Conservation (phyloP, 2,329 filamentous ascomycete species). For the Paecilomyces sp. region DNA sequence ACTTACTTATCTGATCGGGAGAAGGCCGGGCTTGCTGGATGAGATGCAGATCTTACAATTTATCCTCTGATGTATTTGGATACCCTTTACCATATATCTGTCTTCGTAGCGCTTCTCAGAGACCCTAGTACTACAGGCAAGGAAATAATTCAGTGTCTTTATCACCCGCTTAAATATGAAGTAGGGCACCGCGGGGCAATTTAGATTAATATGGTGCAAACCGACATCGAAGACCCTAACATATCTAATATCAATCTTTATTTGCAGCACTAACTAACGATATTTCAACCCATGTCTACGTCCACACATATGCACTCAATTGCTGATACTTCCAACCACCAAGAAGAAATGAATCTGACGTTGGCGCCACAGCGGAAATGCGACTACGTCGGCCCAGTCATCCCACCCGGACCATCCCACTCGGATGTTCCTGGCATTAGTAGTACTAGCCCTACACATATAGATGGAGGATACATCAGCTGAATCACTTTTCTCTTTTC, state of each 20-base stretch:
- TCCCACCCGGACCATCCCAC: slow-evolving; percentile 2
- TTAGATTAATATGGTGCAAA: background rate
- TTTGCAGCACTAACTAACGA: background rate
- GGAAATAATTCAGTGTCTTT: background rate
- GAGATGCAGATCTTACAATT: background rate
- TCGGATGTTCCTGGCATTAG: background rate
- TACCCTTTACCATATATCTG: no score
- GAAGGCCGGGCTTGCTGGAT: background rate
- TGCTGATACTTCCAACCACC: no score
- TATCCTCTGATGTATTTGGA: no score
- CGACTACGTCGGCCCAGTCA: background rate
- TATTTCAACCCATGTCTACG: no score
- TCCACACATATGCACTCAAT: no score
- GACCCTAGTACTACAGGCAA: background rate
- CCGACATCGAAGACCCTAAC: background rate
- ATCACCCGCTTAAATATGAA: background rate
- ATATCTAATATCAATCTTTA: background rate
- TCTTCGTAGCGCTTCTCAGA: background rate
- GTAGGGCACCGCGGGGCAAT: background rate
- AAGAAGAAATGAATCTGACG: no score
- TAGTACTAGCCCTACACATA: background rate
- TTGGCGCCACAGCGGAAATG: background rate
- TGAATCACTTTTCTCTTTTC: background rate
- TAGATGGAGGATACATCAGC: background rate
- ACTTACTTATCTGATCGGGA: background rate